Evolutionary conservation across 257 asterid species (phyloP).

Genomic region (Solanum bulbocastanum): DNA sequence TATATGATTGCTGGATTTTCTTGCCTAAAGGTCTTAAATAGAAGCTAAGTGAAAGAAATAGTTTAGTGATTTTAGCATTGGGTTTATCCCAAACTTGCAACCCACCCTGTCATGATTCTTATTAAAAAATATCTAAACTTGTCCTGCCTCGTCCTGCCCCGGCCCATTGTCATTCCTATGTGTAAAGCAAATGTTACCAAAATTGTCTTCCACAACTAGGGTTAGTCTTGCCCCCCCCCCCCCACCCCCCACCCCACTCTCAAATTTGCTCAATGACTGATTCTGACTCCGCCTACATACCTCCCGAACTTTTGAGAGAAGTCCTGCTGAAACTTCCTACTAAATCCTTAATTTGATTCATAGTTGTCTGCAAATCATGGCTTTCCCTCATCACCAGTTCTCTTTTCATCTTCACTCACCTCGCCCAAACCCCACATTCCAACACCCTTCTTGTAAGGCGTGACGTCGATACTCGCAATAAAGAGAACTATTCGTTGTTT

Average conservation of each 20-base stretch:
- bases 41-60: background rate
- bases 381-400: slow-evolving; percentile 24
- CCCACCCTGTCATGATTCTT: too few relatives aligned
- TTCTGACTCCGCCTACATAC: slow-evolving; percentile 11
- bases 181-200: too few relatives aligned
- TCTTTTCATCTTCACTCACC: slow-evolving; percentile 25
- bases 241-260: too few relatives aligned
- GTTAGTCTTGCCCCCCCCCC: too few relatives aligned
- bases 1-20: background rate
- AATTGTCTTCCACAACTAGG: too few relatives aligned
- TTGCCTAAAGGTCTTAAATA: background rate
- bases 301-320: slow-evolving; percentile 27
- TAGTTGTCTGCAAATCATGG: slow-evolving; percentile 42
- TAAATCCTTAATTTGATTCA: slow-evolving; percentile 30
- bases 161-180: too few relatives aligned
- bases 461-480: slow-evolving; percentile 4
- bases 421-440: slow-evolving; percentile 1
- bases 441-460: slow-evolving; percentile 23
- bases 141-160: background rate
- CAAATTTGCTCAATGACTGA: slow-evolving; percentile 24
- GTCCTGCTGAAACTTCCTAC: slow-evolving; percentile 34
- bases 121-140: too few relatives aligned
- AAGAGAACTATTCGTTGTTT: slow-evolving; percentile 22
- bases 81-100: background rate
- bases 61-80: background rate